Conservation (phyloP, 371 early-diverging fungal genomes). For the Catenaria anguillulae region DNA sequence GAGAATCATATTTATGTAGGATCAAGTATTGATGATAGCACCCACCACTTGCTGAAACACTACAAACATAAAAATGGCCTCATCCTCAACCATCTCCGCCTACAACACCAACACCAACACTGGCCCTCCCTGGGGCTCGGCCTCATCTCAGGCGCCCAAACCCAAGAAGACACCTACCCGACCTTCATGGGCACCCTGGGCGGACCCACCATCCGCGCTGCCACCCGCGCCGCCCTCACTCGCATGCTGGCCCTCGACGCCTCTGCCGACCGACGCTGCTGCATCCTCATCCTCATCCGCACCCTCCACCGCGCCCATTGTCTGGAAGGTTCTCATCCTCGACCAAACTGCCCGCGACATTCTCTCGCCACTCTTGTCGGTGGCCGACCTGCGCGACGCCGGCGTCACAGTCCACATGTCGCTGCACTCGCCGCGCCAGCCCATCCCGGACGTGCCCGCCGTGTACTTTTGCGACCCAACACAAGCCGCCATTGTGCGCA, state of each 20-base stretch:
- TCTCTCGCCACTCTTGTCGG: constrained; percentile 90
- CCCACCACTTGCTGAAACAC: too few species aligned
- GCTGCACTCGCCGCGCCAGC: constrained; percentile 60
- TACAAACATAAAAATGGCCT: too few species aligned
- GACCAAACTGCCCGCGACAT: constrained; percentile 88
- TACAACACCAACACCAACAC: too few species aligned
- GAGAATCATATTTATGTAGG: too few species aligned
- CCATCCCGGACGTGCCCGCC: constrained; percentile 92
- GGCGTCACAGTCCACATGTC: constrained; percentile 98
- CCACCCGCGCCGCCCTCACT: constrained; percentile 14
- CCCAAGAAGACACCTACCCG: too few species aligned
- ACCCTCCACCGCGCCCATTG: constrained; percentile 8
- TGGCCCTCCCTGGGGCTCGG: too few species aligned
- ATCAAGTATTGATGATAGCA: too few species aligned
- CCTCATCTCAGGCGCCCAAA: too few species aligned
- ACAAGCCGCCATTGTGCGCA: constrained; percentile 57
- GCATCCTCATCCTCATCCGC: constrained; percentile 3
- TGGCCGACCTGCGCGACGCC: constrained; percentile 91
- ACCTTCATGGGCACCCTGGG: too few species aligned
- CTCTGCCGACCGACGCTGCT: constrained; percentile 2
- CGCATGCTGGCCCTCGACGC: constrained; percentile 23
- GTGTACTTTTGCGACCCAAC: constrained; percentile 94
- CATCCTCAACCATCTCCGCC: too few species aligned
- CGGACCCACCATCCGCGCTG: too few species aligned
- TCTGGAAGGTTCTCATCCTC: constrained; percentile 95